Evolutionary conservation across 1,139 yeast genomes (phyloP).

Genomic region (Lizanozyma gosingica): DNA sequence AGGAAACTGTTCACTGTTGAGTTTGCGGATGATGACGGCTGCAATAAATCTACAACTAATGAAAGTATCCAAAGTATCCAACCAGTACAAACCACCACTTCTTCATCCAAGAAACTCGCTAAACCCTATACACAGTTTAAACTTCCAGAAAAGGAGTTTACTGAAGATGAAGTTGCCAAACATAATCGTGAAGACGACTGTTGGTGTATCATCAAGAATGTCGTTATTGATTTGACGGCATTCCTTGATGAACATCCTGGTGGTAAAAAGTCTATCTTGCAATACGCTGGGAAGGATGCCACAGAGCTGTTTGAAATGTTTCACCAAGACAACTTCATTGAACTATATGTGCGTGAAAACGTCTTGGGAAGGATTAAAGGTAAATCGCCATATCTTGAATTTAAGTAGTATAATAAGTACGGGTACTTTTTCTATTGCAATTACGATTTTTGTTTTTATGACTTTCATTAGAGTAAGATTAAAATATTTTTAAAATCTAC

Average conservation of each 20-base stretch:
- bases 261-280: constrained; percentile 62
- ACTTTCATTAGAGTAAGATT: neutral
- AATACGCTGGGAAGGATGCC: constrained; percentile 87
- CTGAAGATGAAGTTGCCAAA: constrained; percentile 49
- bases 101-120: constrained; percentile 3
- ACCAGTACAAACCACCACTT: constrained; percentile 2
- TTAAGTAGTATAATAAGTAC: too few relatives aligned
- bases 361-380: constrained; percentile 47
- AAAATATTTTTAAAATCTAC: neutral
- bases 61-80: neutral
- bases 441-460: too few relatives aligned
- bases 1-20: neutral
- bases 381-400: constrained; percentile 28
- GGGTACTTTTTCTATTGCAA: too few relatives aligned
- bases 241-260: constrained; percentile 85
- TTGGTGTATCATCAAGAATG: constrained; percentile 83
- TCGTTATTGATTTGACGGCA: constrained; percentile 75
- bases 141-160: constrained; percentile 36
- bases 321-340: constrained; percentile 46
- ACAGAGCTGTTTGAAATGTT: constrained; percentile 68
- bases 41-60: constrained; percentile 2
- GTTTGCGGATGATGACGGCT: constrained; percentile 2
- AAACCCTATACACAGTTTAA: constrained; percentile 13
- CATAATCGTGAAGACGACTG: constrained; percentile 60
- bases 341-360: constrained; percentile 37